Evolutionary conservation across 2,329 filamentous ascomycete species (phyloP), one percentile per base, ranked within the genome.

Genomic region (Penicillium capsulatum): DNA sequence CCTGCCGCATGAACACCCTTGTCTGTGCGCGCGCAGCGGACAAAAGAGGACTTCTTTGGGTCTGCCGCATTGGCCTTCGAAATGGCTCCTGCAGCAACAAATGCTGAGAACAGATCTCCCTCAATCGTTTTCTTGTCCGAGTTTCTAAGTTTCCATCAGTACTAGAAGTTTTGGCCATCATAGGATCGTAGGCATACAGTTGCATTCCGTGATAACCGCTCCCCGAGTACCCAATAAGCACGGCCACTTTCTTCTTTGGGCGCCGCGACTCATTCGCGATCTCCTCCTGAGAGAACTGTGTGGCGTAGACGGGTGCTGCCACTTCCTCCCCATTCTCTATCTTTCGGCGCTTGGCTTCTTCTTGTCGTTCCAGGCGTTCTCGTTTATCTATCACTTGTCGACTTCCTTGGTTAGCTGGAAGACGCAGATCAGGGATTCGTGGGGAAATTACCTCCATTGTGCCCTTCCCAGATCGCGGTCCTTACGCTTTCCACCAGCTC

Each of bases 151-250:
- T 4, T 14, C 11, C 27, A 28, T 35, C 5, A 22, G 19, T 9
- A 22, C n/a, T n/a, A n/a, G n/a, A n/a, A n/a, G n/a, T n/a, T n/a
- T n/a, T n/a, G n/a, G n/a, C n/a, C n/a, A n/a, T n/a, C n/a, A n/a
- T n/a, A 22, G 9, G 5, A 22, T 22, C 19, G 9, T 27, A 40
- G 3, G 36, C 64, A 37, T 53, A 72, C 68, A 98, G 85, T 69
- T 98, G 92, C 83, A 98, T 94, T 57, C 92, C 92, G 69, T 88
- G 90, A 73, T 98, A 98, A 11, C 92, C 92, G 7, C 88, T 95
- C 34, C 92, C 92, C 4, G 90, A 89, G 66, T 98, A 98, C 11
- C 92, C 92, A 54, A 98, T 83, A 73, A 97, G 72, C 20, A 98
- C 89, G 28, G 91, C 92, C 34, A 96, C 91, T 72, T 98, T 98